Evolutionary conservation across 2,329 filamentous ascomycete genomes (phyloP).

Genomic region (Cladobotryum protrusum): DNA sequence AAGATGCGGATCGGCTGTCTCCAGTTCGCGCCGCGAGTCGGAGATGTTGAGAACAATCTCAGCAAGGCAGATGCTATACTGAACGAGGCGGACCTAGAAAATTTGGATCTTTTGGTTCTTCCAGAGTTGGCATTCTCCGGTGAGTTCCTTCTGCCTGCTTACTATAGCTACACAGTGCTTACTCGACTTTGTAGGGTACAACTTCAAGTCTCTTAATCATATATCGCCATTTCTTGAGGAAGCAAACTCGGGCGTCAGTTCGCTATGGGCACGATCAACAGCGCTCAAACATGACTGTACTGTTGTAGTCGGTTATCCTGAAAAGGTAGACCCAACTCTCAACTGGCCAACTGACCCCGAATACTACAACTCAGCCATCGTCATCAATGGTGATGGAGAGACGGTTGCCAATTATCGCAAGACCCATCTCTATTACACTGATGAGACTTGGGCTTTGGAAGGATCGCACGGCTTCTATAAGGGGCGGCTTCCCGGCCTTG

Average conservation of each 20-base stretch:
- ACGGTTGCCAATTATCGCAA: slow-evolving; percentile 57
- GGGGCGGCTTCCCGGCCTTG: slow-evolving; percentile 40
- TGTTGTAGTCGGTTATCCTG: slow-evolving; percentile 69
- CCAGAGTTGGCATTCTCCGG: slow-evolving; percentile 73
- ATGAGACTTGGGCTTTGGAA: slow-evolving; percentile 57
- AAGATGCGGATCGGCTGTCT: slow-evolving; percentile 64
- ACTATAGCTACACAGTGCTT: background rate
- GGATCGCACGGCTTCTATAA: slow-evolving; percentile 45
- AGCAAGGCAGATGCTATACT: slow-evolving; percentile 61
- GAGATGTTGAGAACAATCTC: slow-evolving; percentile 64
- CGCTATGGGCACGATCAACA: slow-evolving; percentile 63
- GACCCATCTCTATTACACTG: slow-evolving; percentile 50
- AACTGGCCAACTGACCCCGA: slow-evolving; percentile 47
- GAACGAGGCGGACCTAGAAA: slow-evolving; percentile 40
- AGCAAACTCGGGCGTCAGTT: slow-evolving; percentile 57
- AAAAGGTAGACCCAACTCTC: slow-evolving; percentile 49
- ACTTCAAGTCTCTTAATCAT: slow-evolving; percentile 63
- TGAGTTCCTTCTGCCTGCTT: slow-evolving; percentile 32
- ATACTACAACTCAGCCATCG: slow-evolving; percentile 49
- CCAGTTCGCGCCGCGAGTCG: slow-evolving; percentile 67
- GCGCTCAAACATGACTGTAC: slow-evolving; percentile 61
- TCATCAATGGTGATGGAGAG: slow-evolving; percentile 54
- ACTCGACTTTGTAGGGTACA: slow-evolving; percentile 54
- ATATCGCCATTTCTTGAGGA: slow-evolving; percentile 65
- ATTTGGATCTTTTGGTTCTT: slow-evolving; percentile 65